Conservation (phyloP, 768 basidiomycete species). For the Gloeophyllum trabeum region DNA sequence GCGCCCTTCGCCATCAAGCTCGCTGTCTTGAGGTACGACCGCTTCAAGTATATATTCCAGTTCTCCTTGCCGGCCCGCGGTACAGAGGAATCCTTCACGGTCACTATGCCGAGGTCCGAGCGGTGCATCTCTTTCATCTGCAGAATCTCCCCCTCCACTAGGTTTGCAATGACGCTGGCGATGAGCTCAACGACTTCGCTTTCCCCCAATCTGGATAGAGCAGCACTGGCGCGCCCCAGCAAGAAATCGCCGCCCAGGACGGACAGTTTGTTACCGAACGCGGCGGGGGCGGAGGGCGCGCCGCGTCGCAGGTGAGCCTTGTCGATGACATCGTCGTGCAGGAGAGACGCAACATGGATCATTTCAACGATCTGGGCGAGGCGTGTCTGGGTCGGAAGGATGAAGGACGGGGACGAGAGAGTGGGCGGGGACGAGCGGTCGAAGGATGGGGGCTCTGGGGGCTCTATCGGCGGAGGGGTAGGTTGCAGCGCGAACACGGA, state of each 20-base stretch:
- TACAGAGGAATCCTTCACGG: conserved; percentile 14
- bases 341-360: conserved; percentile 90
- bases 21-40: conserved; percentile 90
- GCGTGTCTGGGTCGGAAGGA: conserved; percentile 83
- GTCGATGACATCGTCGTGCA: conserved; percentile 90
- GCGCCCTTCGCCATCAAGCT: conserved; percentile 85
- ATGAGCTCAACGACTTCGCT: conserved; percentile 90
- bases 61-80: conserved; percentile 28
- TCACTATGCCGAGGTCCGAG: conserved; percentile 21
- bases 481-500: conserved; percentile 35
- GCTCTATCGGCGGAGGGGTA: conserved; percentile 27
- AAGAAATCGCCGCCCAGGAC: conserved; percentile 95
- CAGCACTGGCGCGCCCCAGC: conserved; percentile 81
- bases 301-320: conserved; percentile 60
- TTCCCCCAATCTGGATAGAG: conserved; percentile 77
- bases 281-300: conserved; percentile 53
- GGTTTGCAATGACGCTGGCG: conserved; percentile 83
- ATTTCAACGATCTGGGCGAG: conserved; percentile 96
- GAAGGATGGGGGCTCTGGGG: conserved; percentile 22
- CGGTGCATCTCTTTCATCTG: conserved; percentile 50
- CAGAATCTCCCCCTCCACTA: conserved; percentile 95
- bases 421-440: conserved; percentile 15
- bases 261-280: conserved; percentile 87
- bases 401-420: conserved; percentile 20
- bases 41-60: conserved; percentile 77